phyloP scores from a whole-genome alignment of 805 yeast genomes.

The Yamadazyma olivae region DNA sequence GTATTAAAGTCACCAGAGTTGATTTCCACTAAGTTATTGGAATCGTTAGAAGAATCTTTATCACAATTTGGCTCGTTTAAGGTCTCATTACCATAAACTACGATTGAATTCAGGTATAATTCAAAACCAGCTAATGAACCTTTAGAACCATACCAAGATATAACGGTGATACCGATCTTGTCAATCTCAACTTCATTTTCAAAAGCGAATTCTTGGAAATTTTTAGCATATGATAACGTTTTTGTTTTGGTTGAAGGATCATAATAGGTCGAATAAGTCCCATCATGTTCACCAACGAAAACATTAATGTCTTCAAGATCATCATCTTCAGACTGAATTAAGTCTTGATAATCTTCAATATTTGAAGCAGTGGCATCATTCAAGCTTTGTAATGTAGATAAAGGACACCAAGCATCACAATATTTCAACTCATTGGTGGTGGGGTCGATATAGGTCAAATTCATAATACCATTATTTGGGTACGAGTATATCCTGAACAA shows the following conservation, averaged over 20 bases:
- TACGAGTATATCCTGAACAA: conserved; percentile 69
- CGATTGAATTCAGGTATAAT: conserved; percentile 56
- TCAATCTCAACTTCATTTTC: conserved; percentile 62
- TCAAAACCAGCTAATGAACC: conserved; percentile 75
- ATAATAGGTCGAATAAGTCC: conserved; percentile 33
- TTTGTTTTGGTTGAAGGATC: conserved; percentile 32
- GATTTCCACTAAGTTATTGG: conserved; percentile 22
- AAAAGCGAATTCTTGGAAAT: conserved; percentile 81
- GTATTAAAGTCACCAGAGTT: conserved; percentile 29
- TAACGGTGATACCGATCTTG: conserved; percentile 59
- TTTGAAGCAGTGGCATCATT: conserved; percentile 21
- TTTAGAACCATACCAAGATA: conserved; percentile 64
- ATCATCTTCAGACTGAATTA: conserved; percentile 17
- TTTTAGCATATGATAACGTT: conserved; percentile 39
- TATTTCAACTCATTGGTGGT: conserved; percentile 46
- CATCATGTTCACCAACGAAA: conserved; percentile 30
- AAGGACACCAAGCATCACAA: conserved; percentile 92
- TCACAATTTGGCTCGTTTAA: conserved; percentile 67
- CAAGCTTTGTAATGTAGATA: conserved; percentile 42
- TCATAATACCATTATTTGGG: conserved; percentile 90
- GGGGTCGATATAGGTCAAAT: conserved; percentile 82
- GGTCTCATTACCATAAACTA: conserved; percentile 71
- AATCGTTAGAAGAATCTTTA: conserved; percentile 20
- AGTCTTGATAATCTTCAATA: conserved; percentile 22
- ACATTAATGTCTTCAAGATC: conserved; percentile 22